phyloP scores from a whole-genome alignment of 208 protist genomes.

The Wallacemonas sp. region DNA sequence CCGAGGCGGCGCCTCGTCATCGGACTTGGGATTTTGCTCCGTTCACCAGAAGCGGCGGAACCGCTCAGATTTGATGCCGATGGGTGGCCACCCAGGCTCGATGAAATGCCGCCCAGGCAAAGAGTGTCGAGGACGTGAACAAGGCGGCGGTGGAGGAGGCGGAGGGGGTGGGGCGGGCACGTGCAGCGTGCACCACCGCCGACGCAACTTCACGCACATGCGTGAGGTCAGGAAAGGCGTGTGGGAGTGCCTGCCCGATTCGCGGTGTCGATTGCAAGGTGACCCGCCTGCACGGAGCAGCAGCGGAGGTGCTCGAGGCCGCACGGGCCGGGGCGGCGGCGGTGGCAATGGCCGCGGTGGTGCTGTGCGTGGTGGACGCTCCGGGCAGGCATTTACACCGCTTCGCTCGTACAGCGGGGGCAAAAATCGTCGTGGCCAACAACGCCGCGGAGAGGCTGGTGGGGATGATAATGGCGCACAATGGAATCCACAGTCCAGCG shows the following conservation, averaged over 20 bases:
- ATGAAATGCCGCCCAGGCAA: conserved; percentile 66
- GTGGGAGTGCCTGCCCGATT: conserved; percentile 71
- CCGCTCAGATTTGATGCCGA: conserved; percentile 60
- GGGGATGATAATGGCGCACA: neutral
- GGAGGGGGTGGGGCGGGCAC: conserved; percentile 19
- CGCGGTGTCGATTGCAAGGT: conserved; percentile 32
- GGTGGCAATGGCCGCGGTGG: conserved; percentile 5
- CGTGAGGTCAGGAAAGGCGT: conserved; percentile 63
- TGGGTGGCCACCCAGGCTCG: conserved; percentile 47
- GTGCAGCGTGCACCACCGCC: conserved; percentile 70
- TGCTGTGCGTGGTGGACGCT: neutral
- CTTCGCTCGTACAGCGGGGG: conserved; percentile 13
- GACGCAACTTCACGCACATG: conserved; percentile 66
- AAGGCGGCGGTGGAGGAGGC: neutral
- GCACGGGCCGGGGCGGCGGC: neutral
- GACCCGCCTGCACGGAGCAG: neutral
- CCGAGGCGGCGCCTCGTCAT: conserved; percentile 16
- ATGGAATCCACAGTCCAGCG: conserved; percentile 10
- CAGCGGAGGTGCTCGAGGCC: neutral
- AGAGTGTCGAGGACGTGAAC: conserved; percentile 44
- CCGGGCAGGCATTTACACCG: conserved; percentile 1
- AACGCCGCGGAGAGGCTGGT: conserved; percentile 25
- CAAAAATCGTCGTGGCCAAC: conserved; percentile 18
- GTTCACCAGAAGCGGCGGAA: conserved; percentile 62
- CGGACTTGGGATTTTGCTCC: conserved; percentile 69